phyloP scores from a whole-genome alignment of 495 filamentous ascomycete species.

The Neurospora sp. region DNA sequence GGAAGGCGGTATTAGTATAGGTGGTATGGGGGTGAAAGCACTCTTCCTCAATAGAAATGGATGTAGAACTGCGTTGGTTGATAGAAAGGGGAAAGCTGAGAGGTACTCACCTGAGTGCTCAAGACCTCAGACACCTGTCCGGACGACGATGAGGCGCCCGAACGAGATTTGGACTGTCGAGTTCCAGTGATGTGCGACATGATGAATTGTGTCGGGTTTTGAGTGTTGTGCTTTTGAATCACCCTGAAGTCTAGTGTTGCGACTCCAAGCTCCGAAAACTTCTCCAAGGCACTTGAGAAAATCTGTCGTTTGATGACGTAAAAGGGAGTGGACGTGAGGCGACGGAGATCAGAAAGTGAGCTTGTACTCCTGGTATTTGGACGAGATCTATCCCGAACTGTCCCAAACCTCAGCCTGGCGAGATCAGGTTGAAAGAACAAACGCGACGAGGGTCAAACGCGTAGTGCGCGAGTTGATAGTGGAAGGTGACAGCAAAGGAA shows the following conservation, averaged over 20 bases:
- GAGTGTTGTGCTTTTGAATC: background rate
- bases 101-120: background rate
- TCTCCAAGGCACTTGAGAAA: background rate
- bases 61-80: background rate
- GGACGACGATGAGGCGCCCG: background rate
- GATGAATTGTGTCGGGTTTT: background rate
- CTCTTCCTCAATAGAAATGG: background rate
- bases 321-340: background rate
- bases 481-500: background rate
- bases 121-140: background rate
- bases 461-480: background rate
- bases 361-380: background rate
- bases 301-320: background rate
- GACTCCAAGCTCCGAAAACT: too few relatives aligned
- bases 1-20: background rate
- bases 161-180: background rate
- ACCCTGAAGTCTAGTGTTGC: background rate
- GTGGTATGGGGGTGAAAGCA: background rate
- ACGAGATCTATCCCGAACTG: too few relatives aligned
- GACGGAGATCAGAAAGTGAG: background rate
- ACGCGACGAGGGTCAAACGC: background rate
- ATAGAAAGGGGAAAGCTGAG: background rate
- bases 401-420: background rate
- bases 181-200: background rate
- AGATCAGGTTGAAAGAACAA: background rate